Evolutionary conservation across 2,329 filamentous ascomycete genomes (phyloP).

Genomic region (Knoxdaviesia proteae): DNA sequence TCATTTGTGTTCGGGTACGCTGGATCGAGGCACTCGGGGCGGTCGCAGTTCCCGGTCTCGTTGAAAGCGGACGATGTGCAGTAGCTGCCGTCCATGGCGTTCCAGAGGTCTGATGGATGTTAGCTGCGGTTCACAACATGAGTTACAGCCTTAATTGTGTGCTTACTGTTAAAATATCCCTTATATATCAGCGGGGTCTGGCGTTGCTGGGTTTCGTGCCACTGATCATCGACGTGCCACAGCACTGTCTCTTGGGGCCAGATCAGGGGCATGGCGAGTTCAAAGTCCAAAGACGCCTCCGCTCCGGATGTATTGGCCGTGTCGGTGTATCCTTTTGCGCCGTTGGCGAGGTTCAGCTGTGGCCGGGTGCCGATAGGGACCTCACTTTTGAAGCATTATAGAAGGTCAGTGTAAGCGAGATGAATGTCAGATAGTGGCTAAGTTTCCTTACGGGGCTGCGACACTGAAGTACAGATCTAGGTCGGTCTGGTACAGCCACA

Average conservation of each 20-base stretch:
- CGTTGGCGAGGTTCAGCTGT: constrained; percentile 14
- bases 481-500: constrained; percentile 19
- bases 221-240: constrained; percentile 24
- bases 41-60: constrained; percentile 20
- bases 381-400: constrained; percentile 7
- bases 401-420: neutral
- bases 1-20: constrained; percentile 23
- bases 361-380: constrained; percentile 19
- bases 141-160: constrained; percentile 2
- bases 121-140: constrained; percentile 12
- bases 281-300: constrained; percentile 26
- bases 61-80: constrained; percentile 28
- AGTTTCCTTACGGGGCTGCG: constrained; percentile 9
- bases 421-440: neutral
- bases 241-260: constrained; percentile 26
- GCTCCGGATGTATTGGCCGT: constrained; percentile 11
- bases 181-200: constrained; percentile 9
- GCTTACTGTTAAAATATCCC: constrained; percentile 12
- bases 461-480: constrained; percentile 15
- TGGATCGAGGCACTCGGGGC: constrained; percentile 22
- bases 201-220: constrained; percentile 13
- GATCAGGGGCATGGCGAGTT: constrained; percentile 25
- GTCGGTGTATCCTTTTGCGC: constrained; percentile 11
- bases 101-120: constrained; percentile 20
- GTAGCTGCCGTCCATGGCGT: constrained; percentile 30